Base-by-base conservation (phyloP, 2,329 filamentous ascomycete genomes). In the Fusarium sp. region DNA sequence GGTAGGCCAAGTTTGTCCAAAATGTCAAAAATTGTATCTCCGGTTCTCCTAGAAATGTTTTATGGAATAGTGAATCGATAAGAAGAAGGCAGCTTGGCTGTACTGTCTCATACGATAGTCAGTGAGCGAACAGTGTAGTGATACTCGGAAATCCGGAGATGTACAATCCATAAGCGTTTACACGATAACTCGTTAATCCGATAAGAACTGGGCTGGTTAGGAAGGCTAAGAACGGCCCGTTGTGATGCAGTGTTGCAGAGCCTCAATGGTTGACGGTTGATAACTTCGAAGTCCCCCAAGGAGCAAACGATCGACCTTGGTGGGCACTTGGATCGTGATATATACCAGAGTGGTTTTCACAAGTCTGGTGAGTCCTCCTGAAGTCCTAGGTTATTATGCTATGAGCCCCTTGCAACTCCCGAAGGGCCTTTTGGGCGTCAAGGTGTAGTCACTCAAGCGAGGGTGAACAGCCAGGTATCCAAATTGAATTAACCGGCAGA, bases 91-190 rank as follows among this genome's bases (percentile, higher is more conserved):
- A 40, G 33, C 47, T 51, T 67, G 52, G 55, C 40, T 51, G 26
- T 57, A 40, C 18, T 65, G 62, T 66, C 57, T 73, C 42, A 38
- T 61, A 57, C 55, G 63, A 62, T 31, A 15, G 42, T 36, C 23
- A 44, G 18, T 46, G 46, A 42, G 36, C 47, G 59, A 60, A 54
- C 31, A 54, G 40, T 64, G 68, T 60, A 63, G 57, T 38, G 53
- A 55, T 60, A 52, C 57, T 62, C 72, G 70, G 72, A 72, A 31
- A 62, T 47, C 64, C 72, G 72, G 72, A 74, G 69, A 74, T 72
- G 69, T 61, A 46, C 46, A 47, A 71, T 58, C 33, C 50, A 65
- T 59, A 61, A 62, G 42, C 20, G 40, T 55, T 34, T n/a, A 37
- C 34, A 55, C 20, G 18, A 49, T 62, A 37, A 30, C 47, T 57